Base-by-base conservation (phyloP, 345 rosid species). In the Arabidopsis thaliana region DNA sequence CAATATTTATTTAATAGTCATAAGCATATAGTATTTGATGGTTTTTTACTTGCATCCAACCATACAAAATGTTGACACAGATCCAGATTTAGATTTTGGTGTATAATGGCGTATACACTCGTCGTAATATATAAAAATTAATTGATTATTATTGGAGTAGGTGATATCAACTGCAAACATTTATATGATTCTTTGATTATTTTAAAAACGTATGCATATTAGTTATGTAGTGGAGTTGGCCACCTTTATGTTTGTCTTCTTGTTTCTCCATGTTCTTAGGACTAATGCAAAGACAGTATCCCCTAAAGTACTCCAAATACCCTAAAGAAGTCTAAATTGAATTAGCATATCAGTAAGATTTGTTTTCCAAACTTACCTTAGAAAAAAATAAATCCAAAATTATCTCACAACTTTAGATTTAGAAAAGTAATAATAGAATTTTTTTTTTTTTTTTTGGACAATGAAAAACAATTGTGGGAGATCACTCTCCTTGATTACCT, bases 21-120 rank as follows among this genome's bases (percentile, higher is more conserved):
- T 3, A 22, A 34, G 33, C 5, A 24, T 13, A 60, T 24, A 51
- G 5, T 42, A 33, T 3, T 67, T 50, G 28, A 49, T 22, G 67
- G 30, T 67, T 51, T 67, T 51, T 7, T 59, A 67, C 16, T 68
- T 11, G 69, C 32, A 69, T 61, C 52, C 65, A 76, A 69, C 65
- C 45, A 55, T 62, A 62, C 71, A 63, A 62, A 69, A 53, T 59
- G 36, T 8, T 28, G 75, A 76, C 80, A 76, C 80, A 76, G 80
- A 77, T 77, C 80, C 80, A 77, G 75, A 77, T 77, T 77, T 77
- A 63, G 80, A 77, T 77, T 69, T 70, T 70, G 65, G 57, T 76
- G 58, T 76, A 5, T 59, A 69, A 42, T 75, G 62, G 56, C 38
- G 51, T 41, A 58, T 48, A 67, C 68, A 20, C 36, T 40, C 11